Evolutionary conservation across 495 filamentous ascomycete genomes (phyloP).

Genomic region (Daldinia decipiens): DNA sequence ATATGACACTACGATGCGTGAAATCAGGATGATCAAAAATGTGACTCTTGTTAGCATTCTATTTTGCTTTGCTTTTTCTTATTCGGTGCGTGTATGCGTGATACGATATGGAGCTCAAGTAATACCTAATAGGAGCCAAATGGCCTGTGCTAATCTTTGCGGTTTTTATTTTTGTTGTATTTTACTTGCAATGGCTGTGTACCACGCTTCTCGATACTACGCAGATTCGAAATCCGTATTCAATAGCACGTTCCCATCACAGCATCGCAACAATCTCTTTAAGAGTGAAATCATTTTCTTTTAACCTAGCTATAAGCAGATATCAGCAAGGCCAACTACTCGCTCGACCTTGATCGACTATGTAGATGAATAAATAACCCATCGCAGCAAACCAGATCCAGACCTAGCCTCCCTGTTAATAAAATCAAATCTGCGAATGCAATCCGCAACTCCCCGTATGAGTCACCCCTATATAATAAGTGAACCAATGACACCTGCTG

Average conservation of each 20-base stretch:
- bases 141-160: not conserved
- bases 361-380: conserved; percentile 10
- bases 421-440: conserved; percentile 11
- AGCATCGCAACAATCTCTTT: not conserved
- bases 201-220: not conserved
- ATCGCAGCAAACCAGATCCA: not conserved
- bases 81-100: not conserved
- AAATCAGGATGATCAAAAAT: not conserved
- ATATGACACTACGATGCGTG: not conserved
- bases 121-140: not conserved
- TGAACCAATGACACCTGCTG: not conserved
- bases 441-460: conserved; percentile 27
- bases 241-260: not conserved
- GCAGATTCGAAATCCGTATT: not conserved
- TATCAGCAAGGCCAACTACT: not conserved
- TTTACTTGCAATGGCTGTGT: not conserved
- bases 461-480: conserved; percentile 3
- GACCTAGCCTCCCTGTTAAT: not conserved
- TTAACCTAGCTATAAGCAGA: not conserved
- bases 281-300: conserved; percentile 6
- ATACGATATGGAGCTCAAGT: not conserved
- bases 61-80: not conserved
- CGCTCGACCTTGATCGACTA: not conserved
- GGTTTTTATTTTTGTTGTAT: too few relatives aligned
- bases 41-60: not conserved